These are phyloP conservation scores for Pythium dissotocum DNA, from an alignment of 352 stramenopile species.

Conservation along the genomic window DNA sequence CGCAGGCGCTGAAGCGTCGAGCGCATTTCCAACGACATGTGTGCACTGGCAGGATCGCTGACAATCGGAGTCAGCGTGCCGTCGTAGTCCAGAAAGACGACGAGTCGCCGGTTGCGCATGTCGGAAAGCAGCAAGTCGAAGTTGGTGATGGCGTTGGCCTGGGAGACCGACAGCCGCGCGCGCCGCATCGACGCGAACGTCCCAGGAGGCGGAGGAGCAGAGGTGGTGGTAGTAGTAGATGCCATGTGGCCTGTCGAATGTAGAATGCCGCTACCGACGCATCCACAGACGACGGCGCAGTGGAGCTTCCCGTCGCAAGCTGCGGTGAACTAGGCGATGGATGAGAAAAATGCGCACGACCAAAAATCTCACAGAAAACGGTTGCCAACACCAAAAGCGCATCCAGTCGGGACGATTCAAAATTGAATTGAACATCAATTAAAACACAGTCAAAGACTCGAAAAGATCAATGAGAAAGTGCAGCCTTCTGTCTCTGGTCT, in stretches of 20 bases:
- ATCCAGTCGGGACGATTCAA: slow-evolving; percentile 17
- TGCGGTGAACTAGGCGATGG: neutral
- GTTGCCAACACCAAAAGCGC: neutral
- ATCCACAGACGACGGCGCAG: slow-evolving; percentile 1
- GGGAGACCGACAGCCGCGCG: slow-evolving; percentile 59
- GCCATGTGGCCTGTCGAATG: slow-evolving; percentile 5
- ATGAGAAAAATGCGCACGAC: slow-evolving; percentile 6
- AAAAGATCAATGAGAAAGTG: neutral
- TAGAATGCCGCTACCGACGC: slow-evolving; percentile 4
- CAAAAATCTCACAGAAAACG: slow-evolving; percentile 10
- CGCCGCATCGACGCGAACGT: slow-evolving; percentile 17
- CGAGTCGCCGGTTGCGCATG: slow-evolving; percentile 62
- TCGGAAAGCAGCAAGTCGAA: slow-evolving; percentile 54
- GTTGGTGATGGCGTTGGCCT: slow-evolving; percentile 76
- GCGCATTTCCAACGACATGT: slow-evolving; percentile 67
- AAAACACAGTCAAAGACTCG: slow-evolving; percentile 6
- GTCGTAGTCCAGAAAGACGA: slow-evolving; percentile 90
- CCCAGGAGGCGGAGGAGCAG: neutral
- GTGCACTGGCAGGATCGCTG: slow-evolving; percentile 76
- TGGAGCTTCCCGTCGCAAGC: neutral
- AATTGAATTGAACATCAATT: slow-evolving; percentile 30
- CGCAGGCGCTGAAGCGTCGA: slow-evolving; percentile 75
- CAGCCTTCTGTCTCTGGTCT: neutral
- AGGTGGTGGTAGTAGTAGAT: neutral
- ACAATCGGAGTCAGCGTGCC: slow-evolving; percentile 91